phyloP scores from a whole-genome alignment of 2,329 filamentous ascomycete genomes.

The Aureobasidium leucospermi region DNA sequence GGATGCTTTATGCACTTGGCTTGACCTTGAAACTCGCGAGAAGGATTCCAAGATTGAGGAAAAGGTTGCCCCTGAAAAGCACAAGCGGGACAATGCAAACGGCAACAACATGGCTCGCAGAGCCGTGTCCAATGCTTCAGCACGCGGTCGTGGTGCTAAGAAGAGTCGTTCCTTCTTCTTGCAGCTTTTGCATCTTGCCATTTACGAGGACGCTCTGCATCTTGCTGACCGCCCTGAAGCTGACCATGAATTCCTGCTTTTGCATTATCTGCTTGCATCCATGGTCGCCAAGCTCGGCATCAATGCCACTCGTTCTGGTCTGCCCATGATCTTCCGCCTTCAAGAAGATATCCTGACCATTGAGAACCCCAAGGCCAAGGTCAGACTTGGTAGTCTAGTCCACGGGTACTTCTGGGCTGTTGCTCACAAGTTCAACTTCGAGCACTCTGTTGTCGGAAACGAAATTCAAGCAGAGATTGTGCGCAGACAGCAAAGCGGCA shows the following conservation, averaged over 20 bases:
- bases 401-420: conserved; percentile 85
- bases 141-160: conserved; percentile 49
- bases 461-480: conserved; percentile 70
- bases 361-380: conserved; percentile 60
- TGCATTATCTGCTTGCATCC: conserved; percentile 69
- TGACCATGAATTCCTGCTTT: conserved; percentile 66
- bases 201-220: conserved; percentile 83
- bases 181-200: conserved; percentile 71
- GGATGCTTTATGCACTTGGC: conserved; percentile 76
- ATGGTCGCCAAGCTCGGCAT: conserved; percentile 73
- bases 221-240: conserved; percentile 50
- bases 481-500: conserved; percentile 61
- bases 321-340: conserved; percentile 83
- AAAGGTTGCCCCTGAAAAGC: conserved; percentile 29
- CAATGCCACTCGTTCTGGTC: conserved; percentile 68
- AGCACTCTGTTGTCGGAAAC: conserved; percentile 59
- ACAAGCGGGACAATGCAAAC: conserved; percentile 28
- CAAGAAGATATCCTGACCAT: conserved; percentile 73
- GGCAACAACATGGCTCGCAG: conserved; percentile 45
- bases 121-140: conserved; percentile 61
- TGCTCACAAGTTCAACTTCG: conserved; percentile 69
- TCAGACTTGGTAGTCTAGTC: conserved; percentile 74
- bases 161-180: conserved; percentile 63
- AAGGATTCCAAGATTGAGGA: conserved; percentile 19
- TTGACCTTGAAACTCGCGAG: conserved; percentile 36